phyloP scores from a whole-genome alignment of 129 eudicot species.

The Pseudognaphalium luteoalbum region DNA sequence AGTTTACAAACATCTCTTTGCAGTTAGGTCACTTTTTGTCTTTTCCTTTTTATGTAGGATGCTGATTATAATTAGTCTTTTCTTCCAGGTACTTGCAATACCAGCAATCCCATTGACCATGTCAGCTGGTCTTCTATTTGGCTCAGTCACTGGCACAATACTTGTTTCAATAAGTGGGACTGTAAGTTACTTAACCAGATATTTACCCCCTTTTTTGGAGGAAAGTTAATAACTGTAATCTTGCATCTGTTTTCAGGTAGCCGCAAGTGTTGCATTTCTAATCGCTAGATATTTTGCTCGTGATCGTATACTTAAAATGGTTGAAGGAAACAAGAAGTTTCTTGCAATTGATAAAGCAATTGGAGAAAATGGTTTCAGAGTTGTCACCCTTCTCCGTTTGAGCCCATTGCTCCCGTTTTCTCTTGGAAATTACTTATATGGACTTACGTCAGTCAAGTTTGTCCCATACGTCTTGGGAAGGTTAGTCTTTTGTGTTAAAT shows the following conservation, averaged over 20 bases:
- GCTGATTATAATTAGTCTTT: conserved; percentile 1
- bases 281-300: conserved; percentile 99
- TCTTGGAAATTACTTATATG: conserved; percentile 94
- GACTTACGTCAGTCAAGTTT: conserved; percentile 94
- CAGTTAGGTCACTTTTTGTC: neutral
- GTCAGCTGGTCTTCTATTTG: conserved; percentile 98
- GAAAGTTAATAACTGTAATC: conserved; percentile 4
- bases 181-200: conserved; percentile 44
- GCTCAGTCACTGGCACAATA: conserved; percentile 82
- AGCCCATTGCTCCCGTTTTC: conserved; percentile 99
- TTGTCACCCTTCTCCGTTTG: conserved; percentile 96
- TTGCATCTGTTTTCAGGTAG: conserved; percentile 52
- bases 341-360: conserved; percentile 99
- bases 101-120: conserved; percentile 97
- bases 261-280: conserved; percentile 91
- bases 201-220: neutral
- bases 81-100: conserved; percentile 80
- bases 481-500: conserved; percentile 42
- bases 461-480: conserved; percentile 95
- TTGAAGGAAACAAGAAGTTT: conserved; percentile 94
- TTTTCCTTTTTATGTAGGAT: neutral
- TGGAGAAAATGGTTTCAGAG: conserved; percentile 97
- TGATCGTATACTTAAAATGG: conserved; percentile 92
- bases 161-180: conserved; percentile 97
- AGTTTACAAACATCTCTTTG: neutral